Percentiles rank a stretch among this genome's conserved stretches.
phyloP scores from a whole-genome alignment of 1,139 yeast species.

The Hansenula lynferdii region DNA sequence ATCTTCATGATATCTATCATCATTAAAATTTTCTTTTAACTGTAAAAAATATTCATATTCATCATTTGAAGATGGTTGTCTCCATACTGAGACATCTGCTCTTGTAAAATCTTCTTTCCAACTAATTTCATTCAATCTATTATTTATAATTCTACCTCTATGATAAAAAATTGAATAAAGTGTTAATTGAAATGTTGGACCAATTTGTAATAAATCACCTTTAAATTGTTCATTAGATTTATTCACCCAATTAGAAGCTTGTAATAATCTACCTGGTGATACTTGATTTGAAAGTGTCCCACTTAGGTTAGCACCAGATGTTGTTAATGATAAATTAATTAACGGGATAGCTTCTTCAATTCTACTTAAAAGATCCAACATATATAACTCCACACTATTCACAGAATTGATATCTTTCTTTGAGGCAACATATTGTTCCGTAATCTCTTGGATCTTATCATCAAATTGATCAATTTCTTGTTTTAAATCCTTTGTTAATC shows the following conservation, averaged over 20 bases:
- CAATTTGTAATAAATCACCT: conserved; percentile 34
- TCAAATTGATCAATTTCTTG: conserved; percentile 59
- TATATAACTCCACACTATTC: conserved; percentile 43
- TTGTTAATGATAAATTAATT: conserved; percentile 59
- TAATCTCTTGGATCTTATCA: conserved; percentile 35
- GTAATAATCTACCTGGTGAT: conserved; percentile 64
- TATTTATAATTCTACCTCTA: conserved; percentile 37
- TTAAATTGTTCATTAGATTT: conserved; percentile 33
- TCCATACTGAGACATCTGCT: conserved; percentile 40
- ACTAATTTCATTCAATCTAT: conserved; percentile 38
- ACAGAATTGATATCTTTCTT: conserved; percentile 40
- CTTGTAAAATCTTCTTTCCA: conserved; percentile 78
- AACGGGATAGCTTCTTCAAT: conserved; percentile 72
- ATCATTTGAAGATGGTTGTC: conserved; percentile 20
- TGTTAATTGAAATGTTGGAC: conserved; percentile 58
- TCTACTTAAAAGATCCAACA: conserved; percentile 41
- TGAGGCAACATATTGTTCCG: conserved; percentile 17
- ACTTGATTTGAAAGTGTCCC: conserved; percentile 47
- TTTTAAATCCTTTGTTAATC: conserved; percentile 52
- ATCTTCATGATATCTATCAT: conserved; percentile 69
- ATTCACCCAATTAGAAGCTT: conserved; percentile 50
- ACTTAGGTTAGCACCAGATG: conserved; percentile 63
- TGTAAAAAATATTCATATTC: conserved; percentile 40
- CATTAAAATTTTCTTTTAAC: conserved; percentile 60
- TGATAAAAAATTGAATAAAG: conserved; percentile 65